Base-by-base conservation (phyloP, 2,329 filamentous ascomycete genomes). In the Coniochaeta pulveracea region DNA sequence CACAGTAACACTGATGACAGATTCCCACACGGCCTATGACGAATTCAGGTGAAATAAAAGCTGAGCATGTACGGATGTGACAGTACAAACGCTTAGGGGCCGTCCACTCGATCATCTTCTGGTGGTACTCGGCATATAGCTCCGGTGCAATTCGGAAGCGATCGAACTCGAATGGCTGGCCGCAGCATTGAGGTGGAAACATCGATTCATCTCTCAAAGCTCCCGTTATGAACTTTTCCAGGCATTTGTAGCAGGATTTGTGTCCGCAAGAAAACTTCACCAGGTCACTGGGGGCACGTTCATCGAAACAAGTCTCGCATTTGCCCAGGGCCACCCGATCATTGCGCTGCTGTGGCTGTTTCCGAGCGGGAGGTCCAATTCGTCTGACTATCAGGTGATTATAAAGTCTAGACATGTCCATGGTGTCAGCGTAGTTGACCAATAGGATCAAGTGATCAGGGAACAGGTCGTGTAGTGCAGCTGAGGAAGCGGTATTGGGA, bases 101-200 rank as follows among this genome's bases (percentile, higher is more conserved):
- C 1, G 56, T 54, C 5, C 62, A 57, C 44, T 78, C 72, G 2
- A 63, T 14, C 19, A 59, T 54, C 44, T 69, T 76, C 2, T 45
- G 46, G 8, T 50, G 43, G 39, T 64, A 72, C 7, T 47, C 24
- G 0, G 45, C 39, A 0, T 58, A 36, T 0, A 69, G 28, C 2
- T 57, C 35, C 0, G 40, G 5, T 0, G 52, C 43, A 0, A 76
- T 50, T 29, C 64, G 55, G 2, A 42, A 24, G 0, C 45, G 47
- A 1, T 48, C 45, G 1, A 66, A 31, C 0, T 57, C 46, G 5
- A 76, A 64, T 0, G 46, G 36, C 17, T 60, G 41, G 0, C 43
- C 37, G 43, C 71, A 76, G 49, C 72, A 77, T 2, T 57, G 55
- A 0, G 72, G 69, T 0, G 72, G 72, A 36, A 72, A 77, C 0